Evolutionary conservation across 225 moss, liverwort and hornwort genomes (phyloP), one percentile per base, ranked within the genome.

Genomic region (Marchantia polymorpha): DNA sequence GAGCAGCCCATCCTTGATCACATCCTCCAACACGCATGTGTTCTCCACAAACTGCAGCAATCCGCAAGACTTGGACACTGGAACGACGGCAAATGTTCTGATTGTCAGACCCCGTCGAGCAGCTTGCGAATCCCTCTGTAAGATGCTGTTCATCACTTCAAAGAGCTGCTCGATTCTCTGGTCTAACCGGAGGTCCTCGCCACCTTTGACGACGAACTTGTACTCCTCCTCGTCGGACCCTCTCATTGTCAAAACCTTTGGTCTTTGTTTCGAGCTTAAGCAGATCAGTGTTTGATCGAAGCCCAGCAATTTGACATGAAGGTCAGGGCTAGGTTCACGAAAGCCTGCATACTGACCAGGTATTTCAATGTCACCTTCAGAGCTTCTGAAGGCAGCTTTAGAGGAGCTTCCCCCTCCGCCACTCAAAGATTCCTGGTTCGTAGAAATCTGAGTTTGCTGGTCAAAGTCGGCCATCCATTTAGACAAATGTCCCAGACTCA

Each of bases 131-230:
- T 96, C 91, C 39, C 90, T 88, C 55, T 81, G 83, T 82, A 96
- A 83, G 26, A 94, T 92, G 83, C 87, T 85, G 76, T 96, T 96
- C 94, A 96, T 96, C 65, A 94, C 94, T 79, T 90, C 92, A 85
- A 96, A 96, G 11, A 96, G 91, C 83, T 96, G 96, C 83, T 96
- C 94, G 65, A 96, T 96, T 73, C 96, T 86, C 74, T 94, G 96
- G 83, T 96, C 96, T 74, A 96, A 82, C 25, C 96, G 84, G 12
- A 96, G 81, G 82, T 96, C 96, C 73, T 96, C 96, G 60, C 96
- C 96, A 76, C 96, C 94, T 84, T 96, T 96, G 20, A 94, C 92
- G n/a, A 96, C 89, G 76, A 96, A 96, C 74, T 96, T 94, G 76
- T 94, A 96, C 48, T 96, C 94, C 52, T 88, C 88, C 65, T 96